Percentiles rank a stretch among this genome's conserved stretches.
phyloP scores from a whole-genome alignment of 2,329 filamentous ascomycete genomes.

The Hymenoscyphus repandus region DNA sequence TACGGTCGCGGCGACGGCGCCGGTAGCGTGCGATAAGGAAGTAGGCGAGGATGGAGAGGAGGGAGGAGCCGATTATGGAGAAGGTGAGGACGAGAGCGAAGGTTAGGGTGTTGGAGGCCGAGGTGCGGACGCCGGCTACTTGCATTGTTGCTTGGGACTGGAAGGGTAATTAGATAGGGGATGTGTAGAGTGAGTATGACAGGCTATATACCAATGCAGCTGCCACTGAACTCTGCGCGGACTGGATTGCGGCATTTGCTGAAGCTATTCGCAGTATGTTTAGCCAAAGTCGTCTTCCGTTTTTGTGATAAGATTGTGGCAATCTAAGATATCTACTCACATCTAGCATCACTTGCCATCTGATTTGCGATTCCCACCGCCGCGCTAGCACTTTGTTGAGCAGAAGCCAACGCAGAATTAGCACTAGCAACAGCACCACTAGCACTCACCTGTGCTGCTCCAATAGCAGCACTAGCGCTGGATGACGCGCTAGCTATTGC shows the following conservation, averaged over 20 bases:
- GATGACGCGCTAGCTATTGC: neutral
- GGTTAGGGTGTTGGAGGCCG: constrained; percentile 12
- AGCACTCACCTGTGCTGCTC: neutral
- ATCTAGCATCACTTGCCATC: neutral
- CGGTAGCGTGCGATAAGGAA: constrained; percentile 9
- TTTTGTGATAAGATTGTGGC: neutral
- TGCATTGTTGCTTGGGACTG: constrained; percentile 8
- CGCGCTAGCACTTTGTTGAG: constrained; percentile 3
- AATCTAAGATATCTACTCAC: too few relatives aligned
- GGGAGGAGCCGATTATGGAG: constrained; percentile 21
- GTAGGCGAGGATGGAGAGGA: constrained; percentile 15
- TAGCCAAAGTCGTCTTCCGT: neutral
- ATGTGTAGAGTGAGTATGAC: neutral
- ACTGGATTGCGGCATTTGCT: constrained; percentile 9
- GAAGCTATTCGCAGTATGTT: constrained; percentile 5
- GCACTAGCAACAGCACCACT: neutral
- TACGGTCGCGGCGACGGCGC: neutral
- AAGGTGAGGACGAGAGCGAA: constrained; percentile 20
- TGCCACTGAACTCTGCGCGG: neutral
- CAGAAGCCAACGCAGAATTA: neutral
- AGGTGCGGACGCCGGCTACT: constrained; percentile 5
- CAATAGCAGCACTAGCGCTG: neutral
- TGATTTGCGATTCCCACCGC: constrained; percentile 2
- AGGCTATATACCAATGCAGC: neutral
- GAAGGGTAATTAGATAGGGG: constrained; percentile 7